phyloP scores from a whole-genome alignment of 129 eudicot genomes.

The Dittrichia graveolens region DNA sequence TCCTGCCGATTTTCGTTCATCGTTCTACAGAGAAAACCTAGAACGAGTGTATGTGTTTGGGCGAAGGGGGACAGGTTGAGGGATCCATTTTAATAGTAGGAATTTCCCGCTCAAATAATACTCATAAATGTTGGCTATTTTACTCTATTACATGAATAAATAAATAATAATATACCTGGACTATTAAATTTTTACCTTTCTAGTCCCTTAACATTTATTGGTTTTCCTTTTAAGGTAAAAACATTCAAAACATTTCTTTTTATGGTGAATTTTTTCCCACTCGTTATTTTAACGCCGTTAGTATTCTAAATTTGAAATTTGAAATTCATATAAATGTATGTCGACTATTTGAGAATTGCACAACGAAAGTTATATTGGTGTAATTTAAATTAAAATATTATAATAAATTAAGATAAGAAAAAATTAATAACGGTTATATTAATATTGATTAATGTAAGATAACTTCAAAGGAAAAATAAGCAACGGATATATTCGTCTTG shows the following conservation, averaged over 20 bases:
- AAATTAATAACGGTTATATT: too few species aligned
- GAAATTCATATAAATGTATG: too few species aligned
- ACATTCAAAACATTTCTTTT: slow-evolving; percentile 9
- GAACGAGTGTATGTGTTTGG: slow-evolving; percentile 18
- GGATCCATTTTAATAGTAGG: slow-evolving; percentile 27
- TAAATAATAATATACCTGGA: too few species aligned
- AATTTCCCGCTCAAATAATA: slow-evolving; percentile 45
- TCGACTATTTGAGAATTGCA: too few species aligned
- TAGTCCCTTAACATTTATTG: slow-evolving; percentile 2
- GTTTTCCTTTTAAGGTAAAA: neutral
- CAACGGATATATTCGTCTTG: too few species aligned
- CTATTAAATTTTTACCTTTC: neutral
- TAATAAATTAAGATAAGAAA: too few species aligned
- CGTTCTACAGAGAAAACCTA: slow-evolving; percentile 28
- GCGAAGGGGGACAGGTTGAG: slow-evolving; percentile 13
- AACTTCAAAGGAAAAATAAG: too few species aligned
- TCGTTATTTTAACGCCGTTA: neutral
- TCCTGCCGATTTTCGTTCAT: slow-evolving; percentile 33
- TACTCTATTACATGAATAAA: neutral
- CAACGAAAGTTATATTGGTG: too few species aligned
- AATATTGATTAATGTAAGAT: too few species aligned
- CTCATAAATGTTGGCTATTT: neutral
- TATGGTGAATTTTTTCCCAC: neutral
- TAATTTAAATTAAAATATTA: too few species aligned
- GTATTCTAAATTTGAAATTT: neutral